Evolutionary conservation across 345 rosid genomes (phyloP), one percentile per base, ranked within the genome.

Genomic region (Iberis pinnata): DNA sequence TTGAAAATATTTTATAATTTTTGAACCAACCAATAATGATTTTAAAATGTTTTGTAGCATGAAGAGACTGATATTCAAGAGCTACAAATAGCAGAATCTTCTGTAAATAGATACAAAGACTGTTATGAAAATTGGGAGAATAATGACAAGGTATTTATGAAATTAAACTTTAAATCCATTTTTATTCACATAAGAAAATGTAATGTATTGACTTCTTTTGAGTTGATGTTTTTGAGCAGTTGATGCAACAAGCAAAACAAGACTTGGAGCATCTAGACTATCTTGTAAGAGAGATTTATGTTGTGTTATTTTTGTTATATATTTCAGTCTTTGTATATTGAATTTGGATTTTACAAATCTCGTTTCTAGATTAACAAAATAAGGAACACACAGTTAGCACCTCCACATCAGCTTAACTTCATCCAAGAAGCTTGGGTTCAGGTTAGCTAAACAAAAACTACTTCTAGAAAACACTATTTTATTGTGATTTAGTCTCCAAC

Each of bases 341-440:
- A 36, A 10, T 15, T 4, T 32, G 25, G 41, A 57, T 6, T 43
- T 39, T n/a, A 4, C 20, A 18, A 36, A 33, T 2, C 11, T 8
- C 41, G 53, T 50, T 58, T 15, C 0, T 35, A 65, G 70, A 74
- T 84, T 45, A 77, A 73, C 56, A 49, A 68, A 58, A 79, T 82
- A 20, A 78, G 89, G 67, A 74, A 82, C 42, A 45, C 47, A 56
- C 85, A 82, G 39, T 73, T 83, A 73, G 72, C 70, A 33, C 83
- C 83, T 0, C 75, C 67, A 42, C 70, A 79, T 9, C 88, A 84
- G 78, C 85, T 88, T 49, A 67, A 88, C 70, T 84, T 84, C 71
- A 82, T 88, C 54, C 48, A 63, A 63, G 89, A 88, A 44, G 89
- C 94, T 18, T 80, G 76, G 75, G 77, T 74, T 69, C 96, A 84